A percentile compares a stretch with the other conserved stretches of the same genome.
phyloP scores from a whole-genome alignment of 257 asterid genomes.

The Lantana camara region DNA sequence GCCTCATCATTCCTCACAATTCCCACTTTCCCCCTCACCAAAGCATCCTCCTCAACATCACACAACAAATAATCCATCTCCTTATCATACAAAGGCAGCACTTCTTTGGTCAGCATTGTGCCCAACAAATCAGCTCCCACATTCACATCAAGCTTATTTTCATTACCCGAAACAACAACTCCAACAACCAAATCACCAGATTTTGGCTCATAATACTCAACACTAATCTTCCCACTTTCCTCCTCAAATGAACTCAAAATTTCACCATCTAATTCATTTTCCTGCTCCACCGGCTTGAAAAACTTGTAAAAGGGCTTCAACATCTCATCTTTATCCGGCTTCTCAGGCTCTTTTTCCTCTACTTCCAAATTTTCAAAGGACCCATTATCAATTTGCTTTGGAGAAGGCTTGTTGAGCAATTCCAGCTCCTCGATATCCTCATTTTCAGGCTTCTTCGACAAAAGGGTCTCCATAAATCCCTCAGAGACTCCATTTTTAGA shows the following conservation, averaged over 20 bases:
- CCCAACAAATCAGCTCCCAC: slow-evolving; percentile 87
- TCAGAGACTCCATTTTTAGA: slow-evolving; percentile 61
- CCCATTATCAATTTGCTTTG: slow-evolving; percentile 40
- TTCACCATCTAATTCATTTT: slow-evolving; percentile 28
- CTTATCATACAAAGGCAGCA: slow-evolving; percentile 82
- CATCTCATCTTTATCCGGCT: slow-evolving; percentile 55
- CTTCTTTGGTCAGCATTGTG: slow-evolving; percentile 92
- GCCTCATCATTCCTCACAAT: slow-evolving; percentile 73
- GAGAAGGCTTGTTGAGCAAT: slow-evolving; percentile 73
- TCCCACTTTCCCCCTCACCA: slow-evolving; percentile 73
- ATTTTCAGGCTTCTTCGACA: slow-evolving; percentile 37
- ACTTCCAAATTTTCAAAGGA: slow-evolving; percentile 31
- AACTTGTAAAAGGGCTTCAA: slow-evolving; percentile 79
- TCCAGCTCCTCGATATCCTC: slow-evolving; percentile 68
- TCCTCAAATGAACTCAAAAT: slow-evolving; percentile 32
- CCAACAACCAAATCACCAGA: slow-evolving; percentile 89
- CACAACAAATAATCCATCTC: slow-evolving; percentile 74
- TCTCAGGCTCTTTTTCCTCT: slow-evolving; percentile 37
- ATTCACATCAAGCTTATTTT: slow-evolving; percentile 87
- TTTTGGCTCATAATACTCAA: slow-evolving; percentile 88
- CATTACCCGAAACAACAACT: slow-evolving; percentile 91
- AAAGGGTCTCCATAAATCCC: slow-evolving; percentile 42
- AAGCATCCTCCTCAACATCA: slow-evolving; percentile 68
- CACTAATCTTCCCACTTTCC: slow-evolving; percentile 40
- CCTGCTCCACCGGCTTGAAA: slow-evolving; percentile 58